Conservation (phyloP, 345 rosid species). For the Bretschneidera sinensis region DNA sequence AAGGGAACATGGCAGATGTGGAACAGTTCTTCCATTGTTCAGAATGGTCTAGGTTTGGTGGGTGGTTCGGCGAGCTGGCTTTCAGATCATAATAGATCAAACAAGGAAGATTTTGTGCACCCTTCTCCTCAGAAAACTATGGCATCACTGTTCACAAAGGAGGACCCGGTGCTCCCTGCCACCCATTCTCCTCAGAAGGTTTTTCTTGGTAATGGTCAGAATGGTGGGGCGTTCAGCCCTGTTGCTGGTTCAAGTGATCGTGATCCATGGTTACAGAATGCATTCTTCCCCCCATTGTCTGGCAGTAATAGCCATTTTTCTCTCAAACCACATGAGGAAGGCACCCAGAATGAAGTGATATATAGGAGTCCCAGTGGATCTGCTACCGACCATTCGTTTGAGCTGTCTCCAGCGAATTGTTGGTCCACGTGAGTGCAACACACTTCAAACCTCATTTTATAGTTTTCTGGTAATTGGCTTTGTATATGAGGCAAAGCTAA, state of each 20-base stretch:
- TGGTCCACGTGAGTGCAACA: conserved; percentile 77
- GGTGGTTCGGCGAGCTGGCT: conserved; percentile 60
- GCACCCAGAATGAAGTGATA: conserved; percentile 35
- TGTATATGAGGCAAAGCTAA: background rate
- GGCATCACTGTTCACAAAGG: conserved; percentile 61
- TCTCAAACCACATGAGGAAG: conserved; percentile 36
- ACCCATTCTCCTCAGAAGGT: conserved; percentile 59
- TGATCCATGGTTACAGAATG: conserved; percentile 76
- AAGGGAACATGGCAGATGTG: conserved; percentile 95
- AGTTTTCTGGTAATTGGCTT: conserved; percentile 5
- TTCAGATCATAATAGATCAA: conserved; percentile 37
- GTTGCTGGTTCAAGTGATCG: conserved; percentile 44
- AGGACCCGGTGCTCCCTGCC: conserved; percentile 49
- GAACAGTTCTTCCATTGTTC: conserved; percentile 78
- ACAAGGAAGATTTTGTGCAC: conserved; percentile 48
- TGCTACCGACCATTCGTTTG: conserved; percentile 46
- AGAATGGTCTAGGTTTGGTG: conserved; percentile 55
- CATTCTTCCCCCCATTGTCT: conserved; percentile 57
- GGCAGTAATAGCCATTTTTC: conserved; percentile 41
- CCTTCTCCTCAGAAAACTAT: conserved; percentile 51
- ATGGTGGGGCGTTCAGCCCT: conserved; percentile 58
- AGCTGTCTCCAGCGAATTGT: conserved; percentile 47
- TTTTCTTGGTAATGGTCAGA: conserved; percentile 50
- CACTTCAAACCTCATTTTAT: conserved; percentile 15
- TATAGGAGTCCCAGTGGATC: conserved; percentile 54